A percentile compares a stretch with the other conserved stretches of the same genome.
Conservation (phyloP, 2,329 filamentous ascomycete species). For the Penicillium sp. region DNA sequence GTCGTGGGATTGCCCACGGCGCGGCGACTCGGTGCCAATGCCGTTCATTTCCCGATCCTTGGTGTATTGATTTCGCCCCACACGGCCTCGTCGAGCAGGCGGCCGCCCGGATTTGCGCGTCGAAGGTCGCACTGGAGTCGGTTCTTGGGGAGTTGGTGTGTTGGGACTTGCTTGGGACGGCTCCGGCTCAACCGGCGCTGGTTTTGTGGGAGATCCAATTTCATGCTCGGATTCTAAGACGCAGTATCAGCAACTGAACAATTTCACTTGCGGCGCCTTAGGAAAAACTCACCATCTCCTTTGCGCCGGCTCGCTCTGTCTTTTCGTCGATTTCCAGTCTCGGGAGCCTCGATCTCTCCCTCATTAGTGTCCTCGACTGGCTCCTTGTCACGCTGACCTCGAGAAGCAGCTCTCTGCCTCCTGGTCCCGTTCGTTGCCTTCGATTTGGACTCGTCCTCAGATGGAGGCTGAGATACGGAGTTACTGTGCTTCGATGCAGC, state of each 20-base stretch:
- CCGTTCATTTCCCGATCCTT: conserved; percentile 66
- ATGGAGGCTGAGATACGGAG: conserved; percentile 44
- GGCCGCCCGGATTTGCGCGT: conserved; percentile 63
- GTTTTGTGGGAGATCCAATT: conserved; percentile 54
- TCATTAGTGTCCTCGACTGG: conserved; percentile 53
- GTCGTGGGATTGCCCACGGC: conserved; percentile 42
- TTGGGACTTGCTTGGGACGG: conserved; percentile 45
- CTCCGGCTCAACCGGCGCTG: conserved; percentile 38
- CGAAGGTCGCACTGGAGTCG: conserved; percentile 38
- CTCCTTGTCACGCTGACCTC: conserved; percentile 53
- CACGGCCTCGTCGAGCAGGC: conserved; percentile 63
- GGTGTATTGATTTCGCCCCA: conserved; percentile 78
- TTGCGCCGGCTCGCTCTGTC: conserved; percentile 76
- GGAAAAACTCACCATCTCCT: conserved; percentile 63
- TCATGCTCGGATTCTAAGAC: conserved; percentile 69
- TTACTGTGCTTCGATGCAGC: conserved; percentile 53
- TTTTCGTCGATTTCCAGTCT: conserved; percentile 76
- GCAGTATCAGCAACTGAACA: conserved; percentile 35
- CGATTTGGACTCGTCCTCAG: conserved; percentile 64
- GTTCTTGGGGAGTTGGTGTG: conserved; percentile 40
- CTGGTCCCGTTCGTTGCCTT: conserved; percentile 46
- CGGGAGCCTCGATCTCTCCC: conserved; percentile 67
- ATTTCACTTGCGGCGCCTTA: neutral
- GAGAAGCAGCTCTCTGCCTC: conserved; percentile 57
- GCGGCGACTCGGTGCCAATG: conserved; percentile 46